These are phyloP conservation scores for Pisolithus thermaeus DNA, from an alignment of 1,284 basidiomycete species.

Conservation along the genomic window DNA sequence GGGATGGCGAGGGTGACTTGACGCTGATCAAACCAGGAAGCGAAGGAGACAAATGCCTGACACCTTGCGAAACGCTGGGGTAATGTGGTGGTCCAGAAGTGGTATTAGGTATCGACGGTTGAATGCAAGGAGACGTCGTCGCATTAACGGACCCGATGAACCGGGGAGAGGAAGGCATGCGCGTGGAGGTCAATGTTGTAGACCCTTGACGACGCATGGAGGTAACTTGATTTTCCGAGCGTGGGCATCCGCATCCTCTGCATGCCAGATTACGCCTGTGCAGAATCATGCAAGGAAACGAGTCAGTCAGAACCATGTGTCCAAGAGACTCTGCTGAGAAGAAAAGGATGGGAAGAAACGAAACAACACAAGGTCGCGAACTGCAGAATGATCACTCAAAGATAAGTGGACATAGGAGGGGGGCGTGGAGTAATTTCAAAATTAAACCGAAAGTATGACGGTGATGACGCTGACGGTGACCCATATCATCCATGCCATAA, in stretches of 20 bases:
- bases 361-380: slow-evolving; percentile 3
- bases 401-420: slow-evolving; percentile 9
- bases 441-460: slow-evolving; percentile 16
- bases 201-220: slow-evolving; percentile 24
- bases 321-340: slow-evolving; percentile 22
- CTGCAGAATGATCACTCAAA: slow-evolving; percentile 11
- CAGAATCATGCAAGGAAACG: slow-evolving; percentile 40
- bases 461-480: slow-evolving; percentile 4
- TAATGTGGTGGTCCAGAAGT: slow-evolving; percentile 8
- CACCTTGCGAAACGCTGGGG: slow-evolving; percentile 11
- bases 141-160: slow-evolving; percentile 28
- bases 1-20: slow-evolving; percentile 35
- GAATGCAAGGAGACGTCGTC: slow-evolving; percentile 9
- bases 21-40: slow-evolving; percentile 12
- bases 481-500: background rate
- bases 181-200: slow-evolving; percentile 24
- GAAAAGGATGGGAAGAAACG: background rate
- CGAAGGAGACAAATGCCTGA: slow-evolving; percentile 13
- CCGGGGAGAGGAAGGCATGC: slow-evolving; percentile 38
- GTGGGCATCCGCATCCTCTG: slow-evolving; percentile 65
- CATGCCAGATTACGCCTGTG: slow-evolving; percentile 67
- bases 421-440: slow-evolving; percentile 22
- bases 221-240: slow-evolving; percentile 34
- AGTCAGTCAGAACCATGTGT: slow-evolving; percentile 36
- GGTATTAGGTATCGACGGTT: slow-evolving; percentile 22